Conservation (phyloP, 2,329 filamentous ascomycete species). For the Exophiala spinifera region DNA sequence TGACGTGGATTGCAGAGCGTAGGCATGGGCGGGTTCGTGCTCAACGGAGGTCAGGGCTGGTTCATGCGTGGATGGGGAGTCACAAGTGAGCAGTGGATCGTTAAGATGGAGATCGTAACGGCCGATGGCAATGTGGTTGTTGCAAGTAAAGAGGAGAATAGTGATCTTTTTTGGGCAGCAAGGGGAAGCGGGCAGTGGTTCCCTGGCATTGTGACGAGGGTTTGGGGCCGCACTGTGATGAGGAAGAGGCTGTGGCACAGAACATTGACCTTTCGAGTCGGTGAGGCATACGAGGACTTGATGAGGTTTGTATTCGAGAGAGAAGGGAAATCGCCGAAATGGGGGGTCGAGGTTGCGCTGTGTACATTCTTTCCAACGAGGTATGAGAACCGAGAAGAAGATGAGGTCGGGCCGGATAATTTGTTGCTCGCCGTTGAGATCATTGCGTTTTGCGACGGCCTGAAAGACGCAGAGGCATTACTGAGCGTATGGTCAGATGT, state of each 20-base stretch:
- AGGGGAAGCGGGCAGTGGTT: conserved; percentile 51
- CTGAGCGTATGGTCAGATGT: background rate
- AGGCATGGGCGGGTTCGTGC: conserved; percentile 29
- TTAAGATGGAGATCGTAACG: conserved; percentile 49
- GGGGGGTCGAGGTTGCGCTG: conserved; percentile 2
- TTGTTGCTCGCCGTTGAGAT: background rate
- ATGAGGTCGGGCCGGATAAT: background rate
- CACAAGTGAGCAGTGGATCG: conserved; percentile 33
- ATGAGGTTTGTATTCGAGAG: background rate
- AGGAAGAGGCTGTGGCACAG: background rate
- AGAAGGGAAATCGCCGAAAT: background rate
- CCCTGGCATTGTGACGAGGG: conserved; percentile 45
- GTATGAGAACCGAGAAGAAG: background rate
- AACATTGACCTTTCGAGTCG: conserved; percentile 1
- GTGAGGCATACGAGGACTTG: background rate
- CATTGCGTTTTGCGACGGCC: background rate
- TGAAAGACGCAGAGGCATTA: background rate
- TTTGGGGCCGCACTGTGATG: conserved; percentile 27
- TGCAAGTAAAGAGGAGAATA: conserved; percentile 40
- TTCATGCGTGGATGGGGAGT: conserved; percentile 32
- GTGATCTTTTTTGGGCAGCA: conserved; percentile 52
- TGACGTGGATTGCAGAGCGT: conserved; percentile 14
- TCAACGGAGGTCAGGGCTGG: conserved; percentile 32
- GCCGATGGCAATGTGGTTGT: conserved; percentile 46
- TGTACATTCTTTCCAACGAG: background rate